phyloP scores from a whole-genome alignment of 2,329 filamentous ascomycete species.

The Fusarium sp. region DNA sequence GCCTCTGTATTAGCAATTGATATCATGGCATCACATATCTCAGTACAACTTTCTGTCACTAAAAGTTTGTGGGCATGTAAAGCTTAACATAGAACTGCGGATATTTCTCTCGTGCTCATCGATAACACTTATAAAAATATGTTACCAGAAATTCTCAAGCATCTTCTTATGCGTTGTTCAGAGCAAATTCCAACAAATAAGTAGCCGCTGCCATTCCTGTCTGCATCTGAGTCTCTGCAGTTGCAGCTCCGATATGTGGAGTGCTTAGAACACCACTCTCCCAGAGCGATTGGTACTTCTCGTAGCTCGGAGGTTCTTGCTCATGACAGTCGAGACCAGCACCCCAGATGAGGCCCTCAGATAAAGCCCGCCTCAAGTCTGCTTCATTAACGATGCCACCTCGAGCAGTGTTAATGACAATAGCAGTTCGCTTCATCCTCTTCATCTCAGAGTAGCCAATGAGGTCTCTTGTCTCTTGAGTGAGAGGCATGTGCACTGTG shows the following conservation, averaged over 20 bases:
- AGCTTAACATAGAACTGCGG: too few relatives aligned
- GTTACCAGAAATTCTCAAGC: neutral
- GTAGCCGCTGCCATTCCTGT: constrained; percentile 50
- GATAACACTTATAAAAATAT: neutral
- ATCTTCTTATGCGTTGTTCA: neutral
- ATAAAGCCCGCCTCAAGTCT: constrained; percentile 52
- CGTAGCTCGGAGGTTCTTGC: constrained; percentile 56
- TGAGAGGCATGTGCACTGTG: constrained; percentile 58
- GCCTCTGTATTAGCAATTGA: too few relatives aligned
- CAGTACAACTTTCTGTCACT: too few relatives aligned
- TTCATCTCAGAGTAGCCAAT: constrained; percentile 52
- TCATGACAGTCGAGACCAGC: constrained; percentile 60
- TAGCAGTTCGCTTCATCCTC: constrained; percentile 57
- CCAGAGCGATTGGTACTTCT: constrained; percentile 55
- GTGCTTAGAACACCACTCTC: constrained; percentile 58
- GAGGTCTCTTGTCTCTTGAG: constrained; percentile 51
- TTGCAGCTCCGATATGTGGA: constrained; percentile 64
- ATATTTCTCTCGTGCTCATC: too few relatives aligned
- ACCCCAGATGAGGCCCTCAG: constrained; percentile 56
- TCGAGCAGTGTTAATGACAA: constrained; percentile 59
- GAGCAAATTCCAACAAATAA: constrained; percentile 43
- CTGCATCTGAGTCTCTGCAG: constrained; percentile 53
- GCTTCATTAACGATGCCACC: constrained; percentile 59
- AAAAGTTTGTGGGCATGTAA: too few relatives aligned
- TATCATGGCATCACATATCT: too few relatives aligned